Conservation (phyloP, 2,329 filamentous ascomycete species). For the Calonectria ilicicola region DNA sequence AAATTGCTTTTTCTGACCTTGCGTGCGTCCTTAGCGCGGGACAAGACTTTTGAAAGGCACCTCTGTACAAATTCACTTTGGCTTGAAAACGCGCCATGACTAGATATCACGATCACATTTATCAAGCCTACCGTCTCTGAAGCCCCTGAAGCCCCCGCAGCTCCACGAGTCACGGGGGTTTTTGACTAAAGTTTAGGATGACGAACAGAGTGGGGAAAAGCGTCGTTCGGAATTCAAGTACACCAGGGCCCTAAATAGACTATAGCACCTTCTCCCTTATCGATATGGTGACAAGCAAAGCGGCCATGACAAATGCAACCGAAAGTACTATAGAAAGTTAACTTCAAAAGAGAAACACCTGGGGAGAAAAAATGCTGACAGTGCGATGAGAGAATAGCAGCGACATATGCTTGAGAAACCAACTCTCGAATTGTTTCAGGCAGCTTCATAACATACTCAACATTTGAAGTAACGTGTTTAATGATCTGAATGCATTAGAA, state of each 20-base stretch:
- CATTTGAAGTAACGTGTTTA: not conserved
- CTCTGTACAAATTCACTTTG: too few relatives aligned
- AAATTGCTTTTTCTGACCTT: too few relatives aligned
- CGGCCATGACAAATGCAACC: not conserved
- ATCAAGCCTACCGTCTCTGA: too few relatives aligned
- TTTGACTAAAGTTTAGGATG: too few relatives aligned
- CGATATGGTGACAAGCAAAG: not conserved
- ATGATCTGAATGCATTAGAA: constrained; percentile 1
- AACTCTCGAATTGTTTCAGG: not conserved
- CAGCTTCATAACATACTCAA: not conserved
- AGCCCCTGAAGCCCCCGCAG: too few relatives aligned
- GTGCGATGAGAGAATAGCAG: not conserved
- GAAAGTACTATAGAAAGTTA: not conserved
- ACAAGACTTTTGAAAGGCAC: too few relatives aligned
- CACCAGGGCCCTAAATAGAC: not conserved
- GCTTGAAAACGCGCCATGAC: too few relatives aligned
- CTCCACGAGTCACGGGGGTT: too few relatives aligned
- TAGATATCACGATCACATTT: too few relatives aligned
- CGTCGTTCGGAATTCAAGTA: not conserved
- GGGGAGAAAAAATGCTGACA: not conserved
- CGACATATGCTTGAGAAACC: not conserved
- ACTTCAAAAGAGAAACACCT: not conserved
- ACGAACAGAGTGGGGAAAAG: not conserved
- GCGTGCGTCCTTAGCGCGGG: too few relatives aligned
- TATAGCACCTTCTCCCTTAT: not conserved